Evolutionary conservation across 2,329 filamentous ascomycete genomes (phyloP), one percentile per base, ranked within the genome.

Genomic region (Thermomyces lanuginosus): DNA sequence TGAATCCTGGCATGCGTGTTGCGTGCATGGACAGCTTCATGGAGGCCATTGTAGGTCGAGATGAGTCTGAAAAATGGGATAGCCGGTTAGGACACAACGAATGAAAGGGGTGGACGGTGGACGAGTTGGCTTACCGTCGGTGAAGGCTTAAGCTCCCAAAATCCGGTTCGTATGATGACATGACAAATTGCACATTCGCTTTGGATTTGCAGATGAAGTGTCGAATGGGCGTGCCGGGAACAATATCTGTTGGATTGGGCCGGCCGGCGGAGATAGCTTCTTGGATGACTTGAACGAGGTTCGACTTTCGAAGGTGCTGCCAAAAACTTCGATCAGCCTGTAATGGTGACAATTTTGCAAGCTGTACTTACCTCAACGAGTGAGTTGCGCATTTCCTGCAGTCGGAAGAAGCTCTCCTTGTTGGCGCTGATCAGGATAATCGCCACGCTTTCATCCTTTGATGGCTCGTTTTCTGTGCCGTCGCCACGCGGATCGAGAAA

Each of bases 161-260:
- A 30, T 73, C 60, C 0, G 80, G 76, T 6, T 71, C 63, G 34
- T 82, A 76, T 0, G 79, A 73, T 1, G 84, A 78, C 81, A 92
- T 92, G 39, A 72, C 77, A 52, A 93, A 98, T 49, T 98, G 91
- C 15, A 98, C 89, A 42, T 98, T 92, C 11, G 76, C 74, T 33
- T 81, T 71, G 9, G 81, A 92, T 54, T 95, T 98, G 64, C 92
- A 98, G 10, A 98, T 57, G 46, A 95, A 98, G 58, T 98, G 89
- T 39, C 77, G 75, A 27, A 95, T 60, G 16, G 77, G 73, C 9
- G 76, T 79, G 13, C 77, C 79, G 0, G 83, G 79, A 1, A 83
- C 68, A 32, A 98, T 74, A 32, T 89, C 76, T 9, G 71, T 68
- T 31, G 76, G 68, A 14, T 58, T 61, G 1, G 79, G 75, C 6